These are phyloP conservation scores for Plantago lanceolata DNA, from an alignment of 305 asterid species.

Conservation along the genomic window DNA sequence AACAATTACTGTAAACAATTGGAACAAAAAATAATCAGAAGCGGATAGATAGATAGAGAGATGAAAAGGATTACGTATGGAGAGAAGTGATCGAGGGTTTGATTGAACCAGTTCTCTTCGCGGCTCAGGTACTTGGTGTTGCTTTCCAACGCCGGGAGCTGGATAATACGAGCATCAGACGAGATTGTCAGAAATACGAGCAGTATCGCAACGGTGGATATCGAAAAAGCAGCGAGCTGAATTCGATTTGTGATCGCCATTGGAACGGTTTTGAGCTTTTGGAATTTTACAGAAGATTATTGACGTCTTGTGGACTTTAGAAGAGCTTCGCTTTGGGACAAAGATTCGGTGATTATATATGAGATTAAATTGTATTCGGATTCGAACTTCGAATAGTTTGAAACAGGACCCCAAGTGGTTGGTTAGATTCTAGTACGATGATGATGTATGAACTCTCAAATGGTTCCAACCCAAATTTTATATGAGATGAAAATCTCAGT, in stretches of 20 bases:
- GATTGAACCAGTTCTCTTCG: conserved; percentile 69
- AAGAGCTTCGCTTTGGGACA: not conserved
- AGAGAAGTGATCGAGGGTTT: conserved; percentile 91
- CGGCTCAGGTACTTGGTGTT: conserved; percentile 45
- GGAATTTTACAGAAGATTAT: too few relatives aligned
- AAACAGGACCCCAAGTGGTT: too few relatives aligned
- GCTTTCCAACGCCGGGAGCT: conserved; percentile 31
- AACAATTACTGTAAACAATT: not conserved
- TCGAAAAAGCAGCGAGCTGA: not conserved
- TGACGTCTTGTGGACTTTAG: too few relatives aligned
- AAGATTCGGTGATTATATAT: too few relatives aligned
- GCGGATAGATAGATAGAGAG: not conserved
- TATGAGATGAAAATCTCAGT: too few relatives aligned
- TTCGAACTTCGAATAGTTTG: too few relatives aligned
- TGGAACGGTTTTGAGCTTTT: not conserved
- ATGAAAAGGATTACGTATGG: conserved; percentile 50
- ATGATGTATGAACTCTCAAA: too few relatives aligned
- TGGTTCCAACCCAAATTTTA: too few relatives aligned
- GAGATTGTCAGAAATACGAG: conserved; percentile 18
- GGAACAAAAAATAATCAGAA: not conserved
- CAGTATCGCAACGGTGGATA: conserved; percentile 2
- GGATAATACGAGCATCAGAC: conserved; percentile 33
- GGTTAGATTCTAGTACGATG: too few relatives aligned
- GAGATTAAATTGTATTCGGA: too few relatives aligned
- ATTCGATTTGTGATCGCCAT: not conserved